Evolutionary conservation across 768 basidiomycete species (phyloP), one percentile per base, ranked within the genome.

Genomic region (Strobilomyces confusus): DNA sequence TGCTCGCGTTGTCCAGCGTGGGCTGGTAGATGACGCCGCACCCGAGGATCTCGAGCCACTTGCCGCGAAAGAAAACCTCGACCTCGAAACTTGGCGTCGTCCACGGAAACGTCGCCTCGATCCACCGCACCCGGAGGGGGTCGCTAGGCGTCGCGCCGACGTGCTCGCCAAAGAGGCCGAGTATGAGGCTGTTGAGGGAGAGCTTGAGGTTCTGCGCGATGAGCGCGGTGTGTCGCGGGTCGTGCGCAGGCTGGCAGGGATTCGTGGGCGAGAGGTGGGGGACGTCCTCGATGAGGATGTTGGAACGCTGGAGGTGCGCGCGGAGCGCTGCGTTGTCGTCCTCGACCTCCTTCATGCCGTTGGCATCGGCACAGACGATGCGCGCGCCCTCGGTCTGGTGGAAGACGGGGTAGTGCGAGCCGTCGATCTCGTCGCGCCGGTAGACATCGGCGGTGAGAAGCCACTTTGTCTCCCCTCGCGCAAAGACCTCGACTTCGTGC

Each of bases 31-130:
- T 83, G 22, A 99, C 92, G 2, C 97, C 97, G 55, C 82, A 94
- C 0, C 97, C 97, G 7, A 98, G 76, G 50, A 99, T 91, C 70
- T 98, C 97, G 22, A 99, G 75, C 97, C 97, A 99, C 69, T 95
- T 89, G 1, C 93, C 97, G 52, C 86, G 83, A 75, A 89, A 98
- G 71, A 95, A 87, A 5, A 98, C 94, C 68, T 99, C 97, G 38
- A 99, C 95, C 66, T 99, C 95, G 66, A 91, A 99, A 67, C 94
- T 97, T 9, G 97, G 97, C 55, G 86, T 89, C 51, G 97, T 99
- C 78, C 95, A 99, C 2, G 97, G 97, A 73, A 99, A 98, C 64
- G 89, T 92, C 2, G 95, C 92, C 66, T 98, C 93, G 58, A 98
- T 98, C 97, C 97, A 99, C 20, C 97, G 78, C 25, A 99, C 88